Base-by-base conservation (phyloP, 441 rosid genomes). In the Metrosideros polymorpha region DNA sequence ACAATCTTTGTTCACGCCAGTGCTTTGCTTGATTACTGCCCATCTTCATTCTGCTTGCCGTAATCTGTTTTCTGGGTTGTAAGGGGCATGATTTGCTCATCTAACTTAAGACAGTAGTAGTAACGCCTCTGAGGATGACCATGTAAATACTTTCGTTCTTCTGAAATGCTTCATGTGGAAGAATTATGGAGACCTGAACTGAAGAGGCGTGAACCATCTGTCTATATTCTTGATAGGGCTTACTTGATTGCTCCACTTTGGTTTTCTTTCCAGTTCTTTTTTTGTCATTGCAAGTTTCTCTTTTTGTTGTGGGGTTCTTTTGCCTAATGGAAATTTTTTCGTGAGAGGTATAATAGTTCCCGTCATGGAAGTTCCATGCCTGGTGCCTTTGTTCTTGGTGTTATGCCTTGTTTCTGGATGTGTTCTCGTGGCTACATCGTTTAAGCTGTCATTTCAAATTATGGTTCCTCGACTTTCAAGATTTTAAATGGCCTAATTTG, bases 141-240 rank as follows among this genome's bases (percentile, higher is more conserved):
- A 56, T 24, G 19, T 24, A 6, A 12, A 85, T 45, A 87, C 87
- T 87, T 87, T 87, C 87, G 87, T 87, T 87, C 88, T 87, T 84
- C 86, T 19, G 85, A 87, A 86, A 82, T 82, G 9, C 14, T 14
- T 63, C 77, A 57, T 87, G 89, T 76, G 89, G 89, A 87, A 82
- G 59, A n/a, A 53, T 32, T 50, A 9, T 85, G 89, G 89, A 87
- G 87, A 87, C 89, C 89, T 87, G 89, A 87, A 87, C 89, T 87
- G 87, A 87, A 82, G 87, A 63, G 87, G 82, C 83, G 77, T 47
- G 19, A 19, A 35, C 47, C 79, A 35, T 32, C 79, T 71, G 47
- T 22, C 79, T 9, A 71, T 19, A n/a, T 22, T 71, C 47, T 71
- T 39, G 79, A 71, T 39, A 0, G 24, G 0, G 79, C 42, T 71